phyloP scores from a whole-genome alignment of 2,329 filamentous ascomycete genomes.

The Aspergillus pseudonomiae region DNA sequence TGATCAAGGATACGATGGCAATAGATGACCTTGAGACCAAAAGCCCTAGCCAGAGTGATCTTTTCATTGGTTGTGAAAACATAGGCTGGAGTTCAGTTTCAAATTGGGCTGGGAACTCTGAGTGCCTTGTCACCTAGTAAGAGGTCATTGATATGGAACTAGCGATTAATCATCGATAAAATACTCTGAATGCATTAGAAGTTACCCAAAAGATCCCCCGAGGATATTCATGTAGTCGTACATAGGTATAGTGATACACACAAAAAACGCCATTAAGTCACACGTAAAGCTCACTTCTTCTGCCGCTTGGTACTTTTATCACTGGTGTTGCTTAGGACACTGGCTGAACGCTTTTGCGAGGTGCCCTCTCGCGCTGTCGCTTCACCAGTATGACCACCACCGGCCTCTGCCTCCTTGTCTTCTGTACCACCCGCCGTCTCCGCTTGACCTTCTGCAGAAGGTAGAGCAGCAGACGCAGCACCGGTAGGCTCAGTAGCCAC shows the following conservation, averaged over 20 bases:
- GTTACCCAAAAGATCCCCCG: conserved; percentile 1
- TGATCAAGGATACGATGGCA: background rate
- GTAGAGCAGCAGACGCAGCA: conserved; percentile 18
- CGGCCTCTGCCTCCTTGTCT: conserved; percentile 6
- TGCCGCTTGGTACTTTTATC: conserved; percentile 60
- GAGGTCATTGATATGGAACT: background rate
- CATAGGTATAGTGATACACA: conserved; percentile 31
- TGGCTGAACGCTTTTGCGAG: conserved; percentile 76
- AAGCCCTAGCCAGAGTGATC: background rate
- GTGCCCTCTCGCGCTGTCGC: conserved; percentile 20
- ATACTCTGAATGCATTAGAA: conserved; percentile 4
- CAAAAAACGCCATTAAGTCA: conserved; percentile 5
- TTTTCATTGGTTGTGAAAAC: background rate
- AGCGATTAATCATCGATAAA: background rate
- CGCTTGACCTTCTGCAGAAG: background rate
- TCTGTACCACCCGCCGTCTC: conserved; percentile 8
- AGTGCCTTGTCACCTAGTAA: background rate
- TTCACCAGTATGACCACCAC: conserved; percentile 13
- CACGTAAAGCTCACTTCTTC: conserved; percentile 39
- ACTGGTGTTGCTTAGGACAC: conserved; percentile 72
- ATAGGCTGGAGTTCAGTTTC: background rate
- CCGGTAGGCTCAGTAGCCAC: conserved; percentile 14
- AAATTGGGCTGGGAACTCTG: background rate
- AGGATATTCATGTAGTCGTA: conserved; percentile 35
- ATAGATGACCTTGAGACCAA: background rate